Evolutionary conservation across 208 protist genomes (phyloP).

Genomic region (Vickermania spadyakhi): DNA sequence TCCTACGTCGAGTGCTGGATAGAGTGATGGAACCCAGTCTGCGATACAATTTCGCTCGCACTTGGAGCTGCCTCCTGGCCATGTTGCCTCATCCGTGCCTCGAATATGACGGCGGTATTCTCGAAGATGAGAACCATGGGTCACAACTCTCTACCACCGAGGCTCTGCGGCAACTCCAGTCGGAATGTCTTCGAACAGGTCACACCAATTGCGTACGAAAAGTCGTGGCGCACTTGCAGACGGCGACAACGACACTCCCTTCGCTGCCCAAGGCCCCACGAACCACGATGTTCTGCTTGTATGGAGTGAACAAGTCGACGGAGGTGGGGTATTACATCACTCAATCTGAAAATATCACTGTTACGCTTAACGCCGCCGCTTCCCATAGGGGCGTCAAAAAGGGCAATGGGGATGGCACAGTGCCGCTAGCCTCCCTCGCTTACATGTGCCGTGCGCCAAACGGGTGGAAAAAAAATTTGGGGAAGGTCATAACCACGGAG

Average conservation of each 20-base stretch:
- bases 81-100: conserved; percentile 70
- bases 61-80: conserved; percentile 56
- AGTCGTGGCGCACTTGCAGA: conserved; percentile 18
- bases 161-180: conserved; percentile 21
- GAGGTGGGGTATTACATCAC: conserved; percentile 76
- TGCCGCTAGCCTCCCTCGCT: conserved; percentile 78
- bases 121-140: conserved; percentile 29
- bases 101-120: conserved; percentile 23
- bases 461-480: conserved; percentile 72
- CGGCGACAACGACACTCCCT: conserved; percentile 29
- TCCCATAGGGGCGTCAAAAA: conserved; percentile 49
- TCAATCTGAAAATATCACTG: background rate
- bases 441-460: conserved; percentile 88
- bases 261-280: conserved; percentile 70
- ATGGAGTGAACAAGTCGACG: conserved; percentile 73
- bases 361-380: background rate
- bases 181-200: conserved; percentile 32
- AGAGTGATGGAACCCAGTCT: conserved; percentile 54
- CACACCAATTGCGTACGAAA: conserved; percentile 36
- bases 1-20: conserved; percentile 63
- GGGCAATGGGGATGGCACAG: conserved; percentile 83
- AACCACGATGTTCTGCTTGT: conserved; percentile 84
- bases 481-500: conserved; percentile 78
- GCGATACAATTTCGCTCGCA: conserved; percentile 52
- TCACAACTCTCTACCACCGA: conserved; percentile 22